phyloP scores from a whole-genome alignment of 345 rosid species.

The Anacardium occidentale region DNA sequence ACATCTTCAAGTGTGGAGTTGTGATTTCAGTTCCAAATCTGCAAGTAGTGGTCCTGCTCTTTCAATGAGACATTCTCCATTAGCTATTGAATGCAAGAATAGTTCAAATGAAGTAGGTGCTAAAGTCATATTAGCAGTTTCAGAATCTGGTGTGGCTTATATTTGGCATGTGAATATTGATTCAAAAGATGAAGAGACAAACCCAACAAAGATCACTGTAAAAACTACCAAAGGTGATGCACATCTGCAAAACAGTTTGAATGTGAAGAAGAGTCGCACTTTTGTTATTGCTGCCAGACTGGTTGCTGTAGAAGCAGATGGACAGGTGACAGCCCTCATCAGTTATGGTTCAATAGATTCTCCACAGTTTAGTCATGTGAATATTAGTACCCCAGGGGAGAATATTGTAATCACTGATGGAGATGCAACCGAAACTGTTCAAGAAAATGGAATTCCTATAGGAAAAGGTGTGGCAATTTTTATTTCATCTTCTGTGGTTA shows the following conservation, averaged over 20 bases:
- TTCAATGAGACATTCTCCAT: constrained; percentile 31
- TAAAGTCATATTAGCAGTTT: constrained; percentile 32
- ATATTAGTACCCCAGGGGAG: constrained; percentile 28
- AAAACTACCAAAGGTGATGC: constrained; percentile 23
- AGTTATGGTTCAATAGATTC: constrained; percentile 38
- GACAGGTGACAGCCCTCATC: constrained; percentile 22
- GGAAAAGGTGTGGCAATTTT: constrained; percentile 24
- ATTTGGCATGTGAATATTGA: constrained; percentile 32
- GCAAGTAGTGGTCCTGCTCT: constrained; percentile 31
- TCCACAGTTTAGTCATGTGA: constrained; percentile 34
- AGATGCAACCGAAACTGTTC: constrained; percentile 22
- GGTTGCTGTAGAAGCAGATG: constrained; percentile 17
- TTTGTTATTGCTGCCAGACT: constrained; percentile 35
- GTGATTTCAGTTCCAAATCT: constrained; percentile 34
- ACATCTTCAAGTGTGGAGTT: constrained; percentile 39
- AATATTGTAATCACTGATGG: constrained; percentile 29
- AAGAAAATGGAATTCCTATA: constrained; percentile 14
- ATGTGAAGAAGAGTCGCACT: constrained; percentile 26
- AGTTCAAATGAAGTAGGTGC: constrained; percentile 18
- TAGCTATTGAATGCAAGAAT: constrained; percentile 32
- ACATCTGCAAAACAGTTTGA: constrained; percentile 21
- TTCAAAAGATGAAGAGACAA: constrained; percentile 25
- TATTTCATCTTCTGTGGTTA: neutral
- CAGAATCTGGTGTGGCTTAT: constrained; percentile 36
- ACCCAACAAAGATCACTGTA: constrained; percentile 37